phyloP scores from a whole-genome alignment of 1,284 basidiomycete genomes.

The Trichosporon sp. region DNA sequence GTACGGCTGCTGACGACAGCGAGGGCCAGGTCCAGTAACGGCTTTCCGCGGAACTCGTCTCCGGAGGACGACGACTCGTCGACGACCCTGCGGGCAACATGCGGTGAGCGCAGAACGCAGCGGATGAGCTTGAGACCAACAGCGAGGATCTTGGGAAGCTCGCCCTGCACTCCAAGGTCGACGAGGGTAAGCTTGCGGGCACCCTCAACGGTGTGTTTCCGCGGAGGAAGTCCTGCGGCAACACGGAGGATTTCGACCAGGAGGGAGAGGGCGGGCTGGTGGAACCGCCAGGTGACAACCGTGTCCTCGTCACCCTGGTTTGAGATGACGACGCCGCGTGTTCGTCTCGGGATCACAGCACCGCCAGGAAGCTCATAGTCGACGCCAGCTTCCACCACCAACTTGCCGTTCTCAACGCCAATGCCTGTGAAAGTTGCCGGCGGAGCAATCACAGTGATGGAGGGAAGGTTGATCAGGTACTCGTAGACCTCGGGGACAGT shows the following conservation, averaged over 20 bases:
- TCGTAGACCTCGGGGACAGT: conserved; percentile 30
- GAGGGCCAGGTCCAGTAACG: conserved; percentile 32
- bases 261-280: conserved; percentile 31
- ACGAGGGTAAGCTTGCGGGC: conserved; percentile 25
- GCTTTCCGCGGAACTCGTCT: conserved; percentile 19
- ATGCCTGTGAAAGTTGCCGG: conserved; percentile 20
- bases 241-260: conserved; percentile 37
- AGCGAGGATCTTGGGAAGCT: conserved; percentile 23
- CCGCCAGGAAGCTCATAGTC: conserved; percentile 39
- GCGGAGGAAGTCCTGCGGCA: conserved; percentile 25
- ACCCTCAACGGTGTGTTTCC: conserved; percentile 8
- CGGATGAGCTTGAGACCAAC: conserved; percentile 33
- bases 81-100: conserved; percentile 10
- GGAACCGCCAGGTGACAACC: conserved; percentile 29
- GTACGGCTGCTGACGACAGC: conserved; percentile 17
- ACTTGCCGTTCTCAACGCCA: conserved; percentile 27
- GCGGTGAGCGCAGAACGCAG: conserved; percentile 26
- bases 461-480: conserved; percentile 34
- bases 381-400: conserved; percentile 26
- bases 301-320: conserved; percentile 11
- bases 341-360: conserved; percentile 25
- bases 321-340: conserved; percentile 27
- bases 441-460: conserved; percentile 22
- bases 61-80: background rate
- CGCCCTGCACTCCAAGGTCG: conserved; percentile 31